Evolutionary conservation across 345 rosid genomes (phyloP), one percentile per base, ranked within the genome.

Genomic region (Jatropha curcas): DNA sequence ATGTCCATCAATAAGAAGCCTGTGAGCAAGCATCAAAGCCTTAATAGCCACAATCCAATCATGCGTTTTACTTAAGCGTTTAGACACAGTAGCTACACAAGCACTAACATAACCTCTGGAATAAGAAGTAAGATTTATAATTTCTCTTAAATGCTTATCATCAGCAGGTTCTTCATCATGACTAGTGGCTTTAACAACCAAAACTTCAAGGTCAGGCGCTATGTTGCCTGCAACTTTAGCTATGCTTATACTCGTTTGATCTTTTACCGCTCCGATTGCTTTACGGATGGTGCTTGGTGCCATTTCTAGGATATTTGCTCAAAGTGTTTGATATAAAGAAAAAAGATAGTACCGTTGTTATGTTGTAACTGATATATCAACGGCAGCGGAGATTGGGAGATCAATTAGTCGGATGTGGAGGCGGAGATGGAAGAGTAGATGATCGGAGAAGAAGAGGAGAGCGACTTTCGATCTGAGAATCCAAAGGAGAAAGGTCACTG

Each of bases 21-120:
- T 80, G 65, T 90, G 98, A 13, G 90, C 80, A 1, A 94, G 88
- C 83, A 84, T 84, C 27, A 94, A 76, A 0, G 97, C 85, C 81
- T 94, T 94, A 25, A 94, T 84, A 1, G 97, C 98, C 61, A 94
- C 97, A 68, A 85, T 77, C 98, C 98, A 92, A 70, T 94, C 92
- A 39, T 12, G 76, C 37, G 81, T 78, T 64, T 73, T 78, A 25
- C 71, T 63, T 25, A 78, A 43, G 33, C 81, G 33, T 50, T 52
- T 78, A 33, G 77, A 68, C 14, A 78, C 34, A 10, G 74, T 22
- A 35, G 74, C 71, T 20, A 73, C 71, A 58, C 74, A 78, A 20
- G 74, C 77, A 30, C 35, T 56, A 27, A 69, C 74, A 37, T 73
- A 73, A 52, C 66, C 74, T 41, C 77, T 62, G 8, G 77, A 78